Evolutionary conservation across 331 rosid genomes (phyloP).

Genomic region (Stylosanthes scabra): DNA sequence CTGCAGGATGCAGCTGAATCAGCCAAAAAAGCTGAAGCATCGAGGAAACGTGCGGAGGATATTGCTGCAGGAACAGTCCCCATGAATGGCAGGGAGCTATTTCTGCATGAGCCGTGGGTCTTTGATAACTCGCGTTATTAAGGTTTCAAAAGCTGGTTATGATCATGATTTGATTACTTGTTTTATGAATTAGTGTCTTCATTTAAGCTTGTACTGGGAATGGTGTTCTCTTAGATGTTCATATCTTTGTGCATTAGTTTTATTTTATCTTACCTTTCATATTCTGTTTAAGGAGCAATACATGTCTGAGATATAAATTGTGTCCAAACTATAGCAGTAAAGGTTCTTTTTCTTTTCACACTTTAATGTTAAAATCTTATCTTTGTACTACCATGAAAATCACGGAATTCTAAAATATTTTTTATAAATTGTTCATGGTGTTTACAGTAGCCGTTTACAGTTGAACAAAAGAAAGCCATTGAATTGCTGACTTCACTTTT

Average conservation of each 20-base stretch:
- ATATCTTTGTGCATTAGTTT: background rate
- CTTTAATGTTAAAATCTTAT: too few species aligned
- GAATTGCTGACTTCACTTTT: too few species aligned
- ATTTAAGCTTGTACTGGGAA: background rate
- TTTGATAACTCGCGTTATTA: conserved; percentile 76
- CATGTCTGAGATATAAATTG: too few species aligned
- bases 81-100: conserved; percentile 94
- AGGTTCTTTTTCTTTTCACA: too few species aligned
- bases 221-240: background rate
- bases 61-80: conserved; percentile 73
- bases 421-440: too few species aligned
- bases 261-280: too few species aligned
- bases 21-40: conserved; percentile 70
- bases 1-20: conserved; percentile 77
- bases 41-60: conserved; percentile 83
- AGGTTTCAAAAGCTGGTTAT: conserved; percentile 40
- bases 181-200: background rate
- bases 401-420: too few species aligned
- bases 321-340: too few species aligned
- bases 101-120: conserved; percentile 85
- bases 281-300: too few species aligned
- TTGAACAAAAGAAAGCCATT: too few species aligned
- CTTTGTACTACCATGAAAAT: too few species aligned
- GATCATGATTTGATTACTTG: conserved; percentile 9
- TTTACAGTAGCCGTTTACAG: too few species aligned